A percentile compares a stretch with the other conserved stretches of the same genome.
phyloP scores from a whole-genome alignment of 176 grass and related monocot species.

The Carex pumila region DNA sequence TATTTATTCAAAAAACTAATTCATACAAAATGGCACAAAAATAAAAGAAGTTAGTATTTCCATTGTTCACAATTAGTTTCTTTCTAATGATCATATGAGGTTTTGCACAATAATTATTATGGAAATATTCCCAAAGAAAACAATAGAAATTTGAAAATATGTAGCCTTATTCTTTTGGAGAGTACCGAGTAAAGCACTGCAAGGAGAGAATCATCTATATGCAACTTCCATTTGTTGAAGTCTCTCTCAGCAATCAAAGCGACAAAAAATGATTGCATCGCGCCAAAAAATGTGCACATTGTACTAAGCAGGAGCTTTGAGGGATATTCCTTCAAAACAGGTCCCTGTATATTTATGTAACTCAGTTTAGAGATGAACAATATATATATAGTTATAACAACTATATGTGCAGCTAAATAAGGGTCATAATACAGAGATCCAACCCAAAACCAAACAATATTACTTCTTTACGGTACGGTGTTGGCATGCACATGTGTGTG shows the following conservation, averaged over 20 bases:
- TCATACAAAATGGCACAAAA: background rate
- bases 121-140: background rate
- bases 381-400: background rate
- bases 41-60: background rate
- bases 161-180: background rate
- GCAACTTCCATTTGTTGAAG: conserved; percentile 44
- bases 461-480: background rate
- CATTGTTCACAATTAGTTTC: background rate
- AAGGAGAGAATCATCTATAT: conserved; percentile 39
- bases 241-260: conserved; percentile 43
- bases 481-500: background rate
- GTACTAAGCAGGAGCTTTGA: conserved; percentile 59
- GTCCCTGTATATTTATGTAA: conserved; percentile 2
- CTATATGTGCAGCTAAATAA: background rate
- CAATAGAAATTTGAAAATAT: background rate
- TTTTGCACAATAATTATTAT: background rate
- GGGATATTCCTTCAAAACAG: conserved; percentile 61
- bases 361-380: background rate
- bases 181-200: conserved; percentile 39
- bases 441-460: background rate
- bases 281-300: conserved; percentile 34
- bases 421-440: background rate
- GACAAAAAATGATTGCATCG: conserved; percentile 39
- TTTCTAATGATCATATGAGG: background rate
- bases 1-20: background rate